These are phyloP conservation scores for Rhizopogon vinicolor DNA, from an alignment of 768 basidiomycete species.

Conservation along the genomic window DNA sequence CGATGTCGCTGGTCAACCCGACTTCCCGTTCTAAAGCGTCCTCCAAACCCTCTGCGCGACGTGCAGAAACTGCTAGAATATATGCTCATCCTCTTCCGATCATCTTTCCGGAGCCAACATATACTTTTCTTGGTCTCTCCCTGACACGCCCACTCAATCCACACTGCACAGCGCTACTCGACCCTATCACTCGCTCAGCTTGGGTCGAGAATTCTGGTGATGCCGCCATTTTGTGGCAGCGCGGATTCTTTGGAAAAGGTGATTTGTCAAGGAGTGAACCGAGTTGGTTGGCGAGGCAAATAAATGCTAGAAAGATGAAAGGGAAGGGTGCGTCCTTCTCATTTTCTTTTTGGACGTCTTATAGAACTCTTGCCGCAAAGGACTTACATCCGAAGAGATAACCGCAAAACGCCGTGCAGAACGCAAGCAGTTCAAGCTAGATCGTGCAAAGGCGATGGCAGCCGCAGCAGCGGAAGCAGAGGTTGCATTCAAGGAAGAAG, in stretches of 20 bases:
- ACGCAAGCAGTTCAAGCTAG: constrained; percentile 88
- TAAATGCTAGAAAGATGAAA: constrained; percentile 51
- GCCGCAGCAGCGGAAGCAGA: constrained; percentile 79
- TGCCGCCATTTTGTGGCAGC: constrained; percentile 71
- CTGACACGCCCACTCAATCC: constrained; percentile 62
- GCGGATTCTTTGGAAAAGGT: constrained; percentile 98
- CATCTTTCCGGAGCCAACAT: constrained; percentile 43
- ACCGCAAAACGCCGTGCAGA: constrained; percentile 84
- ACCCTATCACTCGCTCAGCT: constrained; percentile 77
- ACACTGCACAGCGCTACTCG: constrained; percentile 72
- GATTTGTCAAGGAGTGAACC: constrained; percentile 93
- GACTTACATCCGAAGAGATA: constrained; percentile 85
- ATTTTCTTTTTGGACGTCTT: background rate
- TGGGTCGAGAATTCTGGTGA: constrained; percentile 72
- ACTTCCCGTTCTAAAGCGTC: constrained; percentile 31
- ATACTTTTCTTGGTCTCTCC: constrained; percentile 55
- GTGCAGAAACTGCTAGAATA: constrained; percentile 60
- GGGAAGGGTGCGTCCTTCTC: constrained; percentile 45
- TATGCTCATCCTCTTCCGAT: constrained; percentile 72
- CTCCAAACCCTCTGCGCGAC: constrained; percentile 48
- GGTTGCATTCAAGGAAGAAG: constrained; percentile 63
- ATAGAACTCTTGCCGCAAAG: constrained; percentile 30
- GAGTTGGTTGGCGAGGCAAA: constrained; percentile 81
- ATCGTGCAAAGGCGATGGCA: constrained; percentile 86
- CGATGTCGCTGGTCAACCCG: constrained; percentile 48